Percentiles rank a stretch among this genome's conserved stretches.
Conservation (phyloP, 345 rosid genomes). For the Pelargonium nanum region DNA sequence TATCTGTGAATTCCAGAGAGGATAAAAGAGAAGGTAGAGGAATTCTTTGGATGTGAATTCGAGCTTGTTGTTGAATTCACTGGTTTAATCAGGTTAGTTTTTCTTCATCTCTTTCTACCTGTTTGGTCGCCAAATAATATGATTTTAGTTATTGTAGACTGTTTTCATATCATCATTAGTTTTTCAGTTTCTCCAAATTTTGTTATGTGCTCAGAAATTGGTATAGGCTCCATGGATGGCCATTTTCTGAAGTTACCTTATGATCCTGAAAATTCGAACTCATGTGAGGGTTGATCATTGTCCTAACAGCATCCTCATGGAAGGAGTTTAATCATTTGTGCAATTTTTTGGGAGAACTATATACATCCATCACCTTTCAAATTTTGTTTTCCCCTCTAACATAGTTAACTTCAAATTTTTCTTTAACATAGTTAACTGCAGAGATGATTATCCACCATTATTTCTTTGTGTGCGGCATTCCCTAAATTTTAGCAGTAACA, state of each 20-base stretch:
- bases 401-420: background rate
- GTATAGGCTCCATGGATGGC: background rate
- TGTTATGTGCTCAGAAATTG: background rate
- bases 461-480: too few relatives aligned
- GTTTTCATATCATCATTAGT: background rate
- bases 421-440: too few relatives aligned
- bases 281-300: too few relatives aligned
- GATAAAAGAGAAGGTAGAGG: conserved; percentile 72
- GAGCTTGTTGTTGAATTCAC: conserved; percentile 86
- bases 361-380: background rate
- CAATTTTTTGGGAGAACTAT: too few relatives aligned
- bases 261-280: too few relatives aligned
- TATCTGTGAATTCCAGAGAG: conserved; percentile 38
- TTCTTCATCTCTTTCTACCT: background rate
- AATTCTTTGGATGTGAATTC: conserved; percentile 61
- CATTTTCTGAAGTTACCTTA: background rate
- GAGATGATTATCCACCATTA: too few relatives aligned
- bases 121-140: background rate
- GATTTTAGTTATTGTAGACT: background rate
- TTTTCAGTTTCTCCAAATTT: background rate
- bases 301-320: background rate
- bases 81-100: conserved; percentile 61
- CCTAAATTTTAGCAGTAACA: background rate
- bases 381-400: background rate
- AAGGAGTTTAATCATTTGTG: background rate